Evolutionary conservation across 1,284 basidiomycete genomes (phyloP).

Genomic region (Gastroboletus turbinatus): DNA sequence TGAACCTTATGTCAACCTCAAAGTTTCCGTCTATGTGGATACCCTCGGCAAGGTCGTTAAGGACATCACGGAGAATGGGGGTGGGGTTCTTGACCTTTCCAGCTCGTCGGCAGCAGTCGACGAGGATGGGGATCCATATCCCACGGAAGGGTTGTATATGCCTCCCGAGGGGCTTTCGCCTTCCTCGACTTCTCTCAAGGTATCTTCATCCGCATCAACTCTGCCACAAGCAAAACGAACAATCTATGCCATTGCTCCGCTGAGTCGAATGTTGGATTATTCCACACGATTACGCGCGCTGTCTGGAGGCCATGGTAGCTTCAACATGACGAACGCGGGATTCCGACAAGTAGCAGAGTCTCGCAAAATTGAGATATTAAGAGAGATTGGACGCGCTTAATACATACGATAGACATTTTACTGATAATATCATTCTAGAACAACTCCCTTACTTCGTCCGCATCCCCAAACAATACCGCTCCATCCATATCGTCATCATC

Average conservation of each 20-base stretch:
- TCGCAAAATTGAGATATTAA: slow-evolving; percentile 67
- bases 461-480: slow-evolving; percentile 73
- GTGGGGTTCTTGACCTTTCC: slow-evolving; percentile 67
- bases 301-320: slow-evolving; percentile 79
- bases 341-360: slow-evolving; percentile 64
- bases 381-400: slow-evolving; percentile 71
- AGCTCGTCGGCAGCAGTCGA: slow-evolving; percentile 39
- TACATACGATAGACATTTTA: slow-evolving; percentile 12
- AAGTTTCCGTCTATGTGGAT: slow-evolving; percentile 63
- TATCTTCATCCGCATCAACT: slow-evolving; percentile 28
- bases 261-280: slow-evolving; percentile 81
- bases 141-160: slow-evolving; percentile 65
- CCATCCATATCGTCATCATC: slow-evolving; percentile 76
- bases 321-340: slow-evolving; percentile 77
- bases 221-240: slow-evolving; percentile 50
- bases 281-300: slow-evolving; percentile 75
- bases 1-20: slow-evolving; percentile 72
- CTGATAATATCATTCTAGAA: slow-evolving; percentile 30
- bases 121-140: slow-evolving; percentile 49
- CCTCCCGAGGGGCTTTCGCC: slow-evolving; percentile 74
- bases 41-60: slow-evolving; percentile 72
- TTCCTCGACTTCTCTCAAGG: slow-evolving; percentile 45
- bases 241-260: slow-evolving; percentile 70
- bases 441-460: slow-evolving; percentile 67
- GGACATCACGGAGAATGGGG: slow-evolving; percentile 73